Evolutionary conservation across 495 filamentous ascomycete genomes (phyloP).

Genomic region (Aspergillus ostianus): DNA sequence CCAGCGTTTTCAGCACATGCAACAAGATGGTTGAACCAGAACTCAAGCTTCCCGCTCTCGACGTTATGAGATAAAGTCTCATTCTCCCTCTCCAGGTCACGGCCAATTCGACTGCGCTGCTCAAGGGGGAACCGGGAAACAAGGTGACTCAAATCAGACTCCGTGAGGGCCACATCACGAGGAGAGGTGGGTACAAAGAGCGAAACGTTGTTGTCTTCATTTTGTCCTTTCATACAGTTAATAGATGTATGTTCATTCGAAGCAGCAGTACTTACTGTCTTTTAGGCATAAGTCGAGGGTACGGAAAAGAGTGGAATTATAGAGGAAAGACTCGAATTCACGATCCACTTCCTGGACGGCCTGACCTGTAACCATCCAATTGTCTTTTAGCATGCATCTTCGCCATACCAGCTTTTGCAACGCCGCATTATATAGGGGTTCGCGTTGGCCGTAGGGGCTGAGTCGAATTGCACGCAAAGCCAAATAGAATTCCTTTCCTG

Average conservation of each 20-base stretch:
- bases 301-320: slow-evolving; percentile 32
- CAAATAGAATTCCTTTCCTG: slow-evolving; percentile 61
- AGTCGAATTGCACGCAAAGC: slow-evolving; percentile 67
- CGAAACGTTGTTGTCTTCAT: slow-evolving; percentile 21
- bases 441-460: slow-evolving; percentile 46
- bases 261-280: slow-evolving; percentile 30
- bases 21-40: slow-evolving; percentile 56
- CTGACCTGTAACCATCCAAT: slow-evolving; percentile 60
- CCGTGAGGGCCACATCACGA: slow-evolving; percentile 45
- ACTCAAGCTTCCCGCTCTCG: slow-evolving; percentile 57
- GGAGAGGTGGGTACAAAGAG: slow-evolving; percentile 46
- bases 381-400: slow-evolving; percentile 72
- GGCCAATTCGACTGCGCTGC: slow-evolving; percentile 47
- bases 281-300: slow-evolving; percentile 32
- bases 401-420: slow-evolving; percentile 78
- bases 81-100: slow-evolving; percentile 57
- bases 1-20: slow-evolving; percentile 22
- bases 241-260: neutral
- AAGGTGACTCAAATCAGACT: slow-evolving; percentile 51
- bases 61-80: slow-evolving; percentile 48
- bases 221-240: slow-evolving; percentile 12
- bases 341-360: slow-evolving; percentile 29
- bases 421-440: slow-evolving; percentile 50
- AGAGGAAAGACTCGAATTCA: slow-evolving; percentile 22
- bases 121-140: slow-evolving; percentile 54